Evolutionary conservation across 495 filamentous ascomycete species (phyloP), one percentile per base, ranked within the genome.

Genomic region (Pyrenula massariospora): DNA sequence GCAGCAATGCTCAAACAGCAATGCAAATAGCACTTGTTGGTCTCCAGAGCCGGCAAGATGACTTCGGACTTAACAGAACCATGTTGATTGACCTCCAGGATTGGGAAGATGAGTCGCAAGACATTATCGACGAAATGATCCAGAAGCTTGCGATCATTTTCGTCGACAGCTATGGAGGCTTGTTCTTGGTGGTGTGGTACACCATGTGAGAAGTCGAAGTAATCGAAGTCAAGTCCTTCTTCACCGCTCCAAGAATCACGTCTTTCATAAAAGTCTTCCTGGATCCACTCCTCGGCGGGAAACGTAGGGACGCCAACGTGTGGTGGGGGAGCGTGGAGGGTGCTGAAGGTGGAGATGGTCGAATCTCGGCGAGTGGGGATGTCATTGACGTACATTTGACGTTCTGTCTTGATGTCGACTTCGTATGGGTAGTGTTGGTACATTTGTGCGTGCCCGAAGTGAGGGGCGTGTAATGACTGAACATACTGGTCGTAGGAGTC

Each of bases 1-100:
- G 92, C 92, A 12, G 93, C 79, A 59, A 96, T 91, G 75, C 91
- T 95, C 56, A 98, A 75, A 71, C 93, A 97, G 71, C 91, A 96
- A 73, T 96, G 91, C 19, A 96, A 77, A 69, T 96, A 98, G 58
- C 81, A 87, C 66, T 89, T 91, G 79, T 97, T 98, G 54, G 79
- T 87, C 64, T 91, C 86, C 22, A 98, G 74, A 20, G 92, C 84
- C 1, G 84, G 87, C 1, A 98, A 77, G 62, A 98, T 84, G 31
- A 94, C 81, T 59, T 89, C 83, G 0, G 87, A 82, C 55, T 87
- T 81, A 24, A 85, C 80, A 0, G 81, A 84, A 19, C 90, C 88
- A 54, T 84, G 84, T 66, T 91, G 89, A 66, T 94, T 94, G 19
- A 84, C 82, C 68, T 96, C 91, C 54, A 95, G 73, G 55, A 97